A percentile compares a stretch with the other conserved stretches of the same genome.
phyloP scores from a whole-genome alignment of 2,329 filamentous ascomycete genomes.

The Paecilomyces dactylethromorphus region DNA sequence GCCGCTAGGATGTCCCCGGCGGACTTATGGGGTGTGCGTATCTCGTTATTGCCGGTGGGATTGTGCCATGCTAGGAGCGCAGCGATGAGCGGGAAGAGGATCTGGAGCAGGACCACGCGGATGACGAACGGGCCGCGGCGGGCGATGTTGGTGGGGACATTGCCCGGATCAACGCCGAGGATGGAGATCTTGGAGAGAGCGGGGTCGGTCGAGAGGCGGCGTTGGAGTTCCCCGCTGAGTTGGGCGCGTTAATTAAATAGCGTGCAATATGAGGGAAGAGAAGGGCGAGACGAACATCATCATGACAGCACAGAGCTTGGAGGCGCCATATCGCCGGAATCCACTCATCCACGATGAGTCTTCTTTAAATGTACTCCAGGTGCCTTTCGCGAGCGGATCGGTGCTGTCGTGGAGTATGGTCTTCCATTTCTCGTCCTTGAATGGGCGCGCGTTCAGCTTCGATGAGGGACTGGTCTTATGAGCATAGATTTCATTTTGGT shows the following conservation, averaged over 20 bases:
- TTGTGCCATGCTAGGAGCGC: not conserved
- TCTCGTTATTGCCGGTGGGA: not conserved
- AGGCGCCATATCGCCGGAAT: slow-evolving; percentile 33
- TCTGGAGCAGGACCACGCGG: slow-evolving; percentile 3
- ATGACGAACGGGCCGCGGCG: slow-evolving; percentile 18
- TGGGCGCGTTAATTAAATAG: not conserved
- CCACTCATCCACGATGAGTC: slow-evolving; percentile 19
- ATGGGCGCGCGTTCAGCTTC: not conserved
- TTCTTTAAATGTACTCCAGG: slow-evolving; percentile 10
- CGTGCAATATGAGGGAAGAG: not conserved
- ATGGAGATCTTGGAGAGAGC: slow-evolving; percentile 27
- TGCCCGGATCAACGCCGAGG: slow-evolving; percentile 34
- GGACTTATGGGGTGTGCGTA: not conserved
- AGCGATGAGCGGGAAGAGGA: not conserved
- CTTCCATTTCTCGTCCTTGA: slow-evolving; percentile 4
- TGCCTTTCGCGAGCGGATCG: slow-evolving; percentile 4
- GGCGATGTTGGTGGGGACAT: slow-evolving; percentile 26
- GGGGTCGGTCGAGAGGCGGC: slow-evolving; percentile 19
- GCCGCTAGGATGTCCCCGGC: slow-evolving; percentile 3
- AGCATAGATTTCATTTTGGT: not conserved
- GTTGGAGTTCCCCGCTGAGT: slow-evolving; percentile 26
- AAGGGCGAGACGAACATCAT: slow-evolving; percentile 16
- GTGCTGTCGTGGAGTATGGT: slow-evolving; percentile 5
- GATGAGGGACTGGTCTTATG: not conserved
- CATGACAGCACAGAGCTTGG: slow-evolving; percentile 34